Percentiles rank a stretch among this genome's conserved stretches.
phyloP scores from a whole-genome alignment of 345 rosid species.

The Carallia brachiata region DNA sequence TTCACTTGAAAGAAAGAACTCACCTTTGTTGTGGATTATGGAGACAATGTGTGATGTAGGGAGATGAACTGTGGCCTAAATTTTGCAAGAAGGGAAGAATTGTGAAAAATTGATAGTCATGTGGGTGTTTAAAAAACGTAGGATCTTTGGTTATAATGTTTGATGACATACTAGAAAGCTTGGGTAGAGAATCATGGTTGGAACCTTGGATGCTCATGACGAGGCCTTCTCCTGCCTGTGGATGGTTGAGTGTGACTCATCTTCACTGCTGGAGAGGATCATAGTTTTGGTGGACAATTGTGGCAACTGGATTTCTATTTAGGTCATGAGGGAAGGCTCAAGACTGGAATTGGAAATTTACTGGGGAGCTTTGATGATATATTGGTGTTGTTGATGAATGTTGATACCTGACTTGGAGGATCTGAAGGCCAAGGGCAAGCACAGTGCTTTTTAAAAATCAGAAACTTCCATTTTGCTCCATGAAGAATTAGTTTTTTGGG shows the following conservation, averaged over 20 bases:
- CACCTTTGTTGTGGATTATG: not conserved
- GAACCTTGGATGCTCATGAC: not conserved
- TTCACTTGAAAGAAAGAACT: not conserved
- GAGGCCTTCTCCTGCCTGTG: not conserved
- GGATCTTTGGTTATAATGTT: not conserved
- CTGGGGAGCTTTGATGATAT: too few relatives aligned
- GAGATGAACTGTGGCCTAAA: too few relatives aligned
- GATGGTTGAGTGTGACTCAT: not conserved
- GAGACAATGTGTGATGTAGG: not conserved
- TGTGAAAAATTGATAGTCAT: too few relatives aligned
- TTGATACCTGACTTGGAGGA: too few relatives aligned
- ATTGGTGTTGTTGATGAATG: too few relatives aligned
- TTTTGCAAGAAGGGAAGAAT: too few relatives aligned
- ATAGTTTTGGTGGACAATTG: not conserved
- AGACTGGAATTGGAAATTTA: too few relatives aligned
- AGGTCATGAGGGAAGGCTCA: too few relatives aligned
- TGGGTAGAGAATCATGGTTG: not conserved
- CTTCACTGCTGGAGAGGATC: not conserved
- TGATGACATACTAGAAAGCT: not conserved
- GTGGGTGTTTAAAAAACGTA: too few relatives aligned
- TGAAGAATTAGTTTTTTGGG: not conserved
- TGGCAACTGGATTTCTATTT: too few relatives aligned
- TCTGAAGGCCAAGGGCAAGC: too few relatives aligned
- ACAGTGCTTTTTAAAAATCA: too few relatives aligned
- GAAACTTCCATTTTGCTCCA: not conserved